These are phyloP conservation scores for Effrenium voratum DNA, from an alignment of 73 alveolate species.

Conservation along the genomic window DNA sequence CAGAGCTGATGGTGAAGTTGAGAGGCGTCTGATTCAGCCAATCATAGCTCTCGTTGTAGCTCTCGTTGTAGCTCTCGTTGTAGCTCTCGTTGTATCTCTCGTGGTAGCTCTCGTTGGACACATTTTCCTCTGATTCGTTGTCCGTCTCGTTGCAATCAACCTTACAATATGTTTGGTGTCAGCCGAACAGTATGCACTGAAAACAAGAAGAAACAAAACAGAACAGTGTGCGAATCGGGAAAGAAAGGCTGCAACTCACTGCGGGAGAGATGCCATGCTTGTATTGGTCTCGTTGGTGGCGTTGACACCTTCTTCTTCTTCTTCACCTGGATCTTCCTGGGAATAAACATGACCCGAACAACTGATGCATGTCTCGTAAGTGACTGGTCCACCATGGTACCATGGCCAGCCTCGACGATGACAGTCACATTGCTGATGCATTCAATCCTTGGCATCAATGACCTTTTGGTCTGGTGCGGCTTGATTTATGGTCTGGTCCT, in stretches of 20 bases:
- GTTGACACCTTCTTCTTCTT: not conserved
- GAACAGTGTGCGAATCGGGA: too few relatives aligned
- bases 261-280: not conserved
- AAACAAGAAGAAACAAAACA: too few relatives aligned
- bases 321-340: slow-evolving; percentile 12
- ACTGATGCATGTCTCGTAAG: too few relatives aligned
- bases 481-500: too few relatives aligned
- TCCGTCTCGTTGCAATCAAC: not conserved
- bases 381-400: not conserved
- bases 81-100: not conserved
- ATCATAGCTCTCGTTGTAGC: not conserved
- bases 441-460: slow-evolving; percentile 14
- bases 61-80: not conserved
- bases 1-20: too few relatives aligned
- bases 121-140: not conserved
- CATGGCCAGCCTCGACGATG: not conserved
- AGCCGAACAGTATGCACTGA: not conserved
- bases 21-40: too few relatives aligned
- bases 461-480: too few relatives aligned
- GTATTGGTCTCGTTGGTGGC: slow-evolving; percentile 10
- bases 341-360: not conserved
- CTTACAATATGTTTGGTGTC: not conserved
- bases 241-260: not conserved
- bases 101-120: slow-evolving; percentile 3
- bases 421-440: slow-evolving; percentile 21